Base-by-base conservation (phyloP, 129 eudicot species). In the Helianthus tuberosus region DNA sequence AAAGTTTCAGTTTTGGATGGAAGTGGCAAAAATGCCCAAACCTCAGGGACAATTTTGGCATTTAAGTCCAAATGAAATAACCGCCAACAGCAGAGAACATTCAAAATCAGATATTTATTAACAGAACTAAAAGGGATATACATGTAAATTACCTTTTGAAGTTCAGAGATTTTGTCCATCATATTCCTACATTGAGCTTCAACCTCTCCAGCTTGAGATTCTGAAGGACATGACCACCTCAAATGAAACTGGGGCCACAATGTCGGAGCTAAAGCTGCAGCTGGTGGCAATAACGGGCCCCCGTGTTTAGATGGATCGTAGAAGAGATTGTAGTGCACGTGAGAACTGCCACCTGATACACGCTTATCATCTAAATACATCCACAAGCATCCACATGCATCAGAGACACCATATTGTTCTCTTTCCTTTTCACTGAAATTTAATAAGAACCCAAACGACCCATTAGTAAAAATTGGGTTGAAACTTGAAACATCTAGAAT, bases 221-320 rank as follows among this genome's bases (percentile, higher is more conserved):
- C 96, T 53, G 86, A 78, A 54, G 99, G 96, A 69, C 95, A 91
- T 68, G 97, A 83, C 97, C 96, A 95, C 71, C 99, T 87, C 77
- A 95, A 92, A 78, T 91, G 99, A 72, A 95, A 95, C 75, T 95
- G 97, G 54, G 99, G 99, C 99, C 99, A 95, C 48, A 95, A 65
- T 3, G 99, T 95, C 39, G 99, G 97, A 44, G 99, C 96, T 76
- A 95, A 87, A 76, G 97, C 97, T 14, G 99, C 99, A 35, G 99
- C 99, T 47, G 97, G 97, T 27, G 99, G 99, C 65, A 91, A 81
- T 69, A 95, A 66, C 41, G 94, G 89, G 49, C 96, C 94, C n/a
- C 80, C 84, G 51, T 86, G 85, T 77, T 86, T 91, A 32, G 82
- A 78, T 20, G 93, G 83, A 41, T 95, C 97, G 75, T 91, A 95